Evolutionary conservation across 345 rosid genomes (phyloP), one percentile per base, ranked within the genome.

Genomic region (Punica granatum): DNA sequence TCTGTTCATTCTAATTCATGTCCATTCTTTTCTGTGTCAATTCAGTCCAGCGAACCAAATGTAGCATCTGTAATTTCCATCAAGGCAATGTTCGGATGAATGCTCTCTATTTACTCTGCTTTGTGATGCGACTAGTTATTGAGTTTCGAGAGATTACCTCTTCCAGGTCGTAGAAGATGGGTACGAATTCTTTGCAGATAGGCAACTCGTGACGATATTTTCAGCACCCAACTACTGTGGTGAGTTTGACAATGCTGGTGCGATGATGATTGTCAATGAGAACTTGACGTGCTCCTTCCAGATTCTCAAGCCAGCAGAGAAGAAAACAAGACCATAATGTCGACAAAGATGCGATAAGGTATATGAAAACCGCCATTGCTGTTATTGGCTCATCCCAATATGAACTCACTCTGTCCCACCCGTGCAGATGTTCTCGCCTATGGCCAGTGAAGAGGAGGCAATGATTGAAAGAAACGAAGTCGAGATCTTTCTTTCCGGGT

Each of bases 161-260:
- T 18, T 82, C 54, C 70, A 93, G 98, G 98, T 93, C 28, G 98
- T 93, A 31, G 69, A 66, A 36, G 69, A 66, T 48, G 69, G 69
- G 80, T 93, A 93, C 72, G 98, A 93, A 76, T 93, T 93, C 84
- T 93, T 93, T 79, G 98, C 97, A 16, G 88, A 89, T 28, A 84
- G 96, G 70, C 94, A 89, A 64, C 97, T 90, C 36, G 98, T 93
- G 60, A 93, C 97, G n/a, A n/a, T n/a, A n/a, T n/a, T n/a, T 75
- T 90, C 97, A 37, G 98, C 97, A 59, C 97, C 98, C 14, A 90
- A 90, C n/a, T n/a, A n/a, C 78, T 90, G 97, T 72, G 97, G 98
- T 28, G 98, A 93, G 75, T 93, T 90, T 80, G 96, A 93, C 74
- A 93, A 93, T 84, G 98, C 98, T 25, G 98, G 98, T 70, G 96